Evolutionary conservation across 805 yeast genomes (phyloP).

Genomic region (Lachancea nothofagi): DNA sequence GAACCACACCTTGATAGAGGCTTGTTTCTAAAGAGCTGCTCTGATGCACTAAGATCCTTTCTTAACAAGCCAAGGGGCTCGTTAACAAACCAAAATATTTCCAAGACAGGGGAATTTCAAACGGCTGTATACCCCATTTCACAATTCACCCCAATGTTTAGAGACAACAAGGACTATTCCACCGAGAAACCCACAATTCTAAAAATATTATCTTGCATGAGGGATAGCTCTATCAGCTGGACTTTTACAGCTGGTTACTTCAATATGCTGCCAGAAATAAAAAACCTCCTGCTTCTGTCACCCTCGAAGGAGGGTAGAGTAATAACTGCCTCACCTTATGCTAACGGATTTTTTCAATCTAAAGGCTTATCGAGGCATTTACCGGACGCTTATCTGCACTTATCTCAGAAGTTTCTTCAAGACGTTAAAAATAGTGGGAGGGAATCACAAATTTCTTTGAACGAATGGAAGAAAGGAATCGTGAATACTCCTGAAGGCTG

Average conservation of each 20-base stretch:
- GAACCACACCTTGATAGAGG: constrained; percentile 58
- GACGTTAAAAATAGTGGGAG: constrained; percentile 41
- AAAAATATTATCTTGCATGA: constrained; percentile 48
- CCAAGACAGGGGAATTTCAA: constrained; percentile 28
- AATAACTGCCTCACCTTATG: constrained; percentile 88
- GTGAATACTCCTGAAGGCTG: constrained; percentile 82
- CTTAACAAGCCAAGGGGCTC: constrained; percentile 26
- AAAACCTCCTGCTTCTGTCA: constrained; percentile 49
- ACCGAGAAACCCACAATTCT: constrained; percentile 77
- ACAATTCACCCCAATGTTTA: constrained; percentile 78
- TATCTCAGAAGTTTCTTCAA: constrained; percentile 63
- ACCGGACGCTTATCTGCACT: constrained; percentile 80
- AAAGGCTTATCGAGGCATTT: constrained; percentile 73
- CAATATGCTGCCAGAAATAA: constrained; percentile 77
- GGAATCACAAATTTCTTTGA: constrained; percentile 45
- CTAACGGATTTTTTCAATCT: constrained; percentile 88
- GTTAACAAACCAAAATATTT: constrained; percentile 12
- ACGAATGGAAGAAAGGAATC: constrained; percentile 84
- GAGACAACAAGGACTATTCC: constrained; percentile 48
- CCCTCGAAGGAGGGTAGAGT: constrained; percentile 45
- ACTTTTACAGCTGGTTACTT: constrained; percentile 95
- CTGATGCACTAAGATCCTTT: constrained; percentile 52
- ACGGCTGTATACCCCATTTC: constrained; percentile 87
- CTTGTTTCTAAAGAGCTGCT: constrained; percentile 51
- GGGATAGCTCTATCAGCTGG: constrained; percentile 60